Base-by-base conservation (phyloP, 73 alveolate species). In the Paramecium bursaria region DNA sequence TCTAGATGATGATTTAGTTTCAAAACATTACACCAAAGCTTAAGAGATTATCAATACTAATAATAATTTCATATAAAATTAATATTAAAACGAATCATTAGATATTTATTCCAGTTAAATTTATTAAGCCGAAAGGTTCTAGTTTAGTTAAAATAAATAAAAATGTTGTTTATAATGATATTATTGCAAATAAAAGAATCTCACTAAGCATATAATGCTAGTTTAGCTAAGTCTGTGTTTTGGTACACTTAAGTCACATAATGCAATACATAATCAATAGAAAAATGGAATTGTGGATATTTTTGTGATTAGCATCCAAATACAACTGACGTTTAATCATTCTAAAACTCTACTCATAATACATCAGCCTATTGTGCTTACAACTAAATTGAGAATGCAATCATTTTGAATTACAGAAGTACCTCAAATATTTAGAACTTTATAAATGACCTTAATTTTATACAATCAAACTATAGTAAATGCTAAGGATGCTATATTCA, bases 271-370 rank as follows among this genome's bases (percentile, higher is more conserved):
- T 11, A 19, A 54, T 54, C 22, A 54, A 54, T 54, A 57, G 15
- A 57, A 27, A 44, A 57, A 29, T 57, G 76, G 76, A 57, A 57
- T 57, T 57, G 76, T 57, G 52, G 76, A 57, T 57, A 29, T 29
- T 57, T 57, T 57, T 57, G 51, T 29, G 50, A 57, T 1, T 30
- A 57, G 14, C 76, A 57, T 29, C 76, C 76, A 13, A 50, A 57
- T 57, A 26, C 31, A 44, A 26, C 26, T 26, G 17, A 33, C 3
- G 31, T 27, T n/a, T 29, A 15, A 57, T 48, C 31, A 2, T 25
- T 57, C 0, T 48, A 57, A 57, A 57, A 50, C 3, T 1, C 17
- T 2, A 26, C 11, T 29, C 11, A 57, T 26, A 26, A 44, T 26
- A 50, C 31, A 25, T 50, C 27, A 21, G 25, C 75, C 14, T 54